Base-by-base conservation (phyloP, 441 rosid genomes). In the Brassica balearica region DNA sequence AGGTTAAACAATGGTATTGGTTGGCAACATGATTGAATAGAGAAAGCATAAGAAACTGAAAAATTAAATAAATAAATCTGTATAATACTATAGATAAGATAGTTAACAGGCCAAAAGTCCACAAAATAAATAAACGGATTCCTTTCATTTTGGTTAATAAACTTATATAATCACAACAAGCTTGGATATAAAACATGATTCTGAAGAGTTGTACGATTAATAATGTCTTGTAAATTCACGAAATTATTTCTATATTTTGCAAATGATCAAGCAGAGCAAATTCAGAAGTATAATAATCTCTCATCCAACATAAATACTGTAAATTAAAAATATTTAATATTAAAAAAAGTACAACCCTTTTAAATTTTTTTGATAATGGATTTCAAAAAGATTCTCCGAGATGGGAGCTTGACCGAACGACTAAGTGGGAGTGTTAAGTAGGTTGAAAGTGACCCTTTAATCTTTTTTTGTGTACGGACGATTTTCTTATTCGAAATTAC, bases 391-490 rank as follows among this genome's bases (percentile, higher is more conserved):
- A 71, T 77, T 71, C 67, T 65, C 76, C 53, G 17, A 77, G 67
- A 65, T 71, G 76, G 67, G 80, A 77, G 76, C 76, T 71, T 71
- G 80, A 77, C 80, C 80, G 8, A 64, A 71, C 61, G 71, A 75
- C 64, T 71, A 64, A 77, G 51, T 77, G 77, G 81, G 63, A 77
- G 77, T 77, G 69, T 72, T 72, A 58, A 77, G 73, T 66, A 43
- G 68, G 56, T 78, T 43, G 81, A 78, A 78, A 78, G 81, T 34
- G 81, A 78, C 81, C 38, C 32, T 60, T 72, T 62, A n/a, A 25
- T 66, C 56, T 68, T 51, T 66, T 22, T 60, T 0, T 23, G 12
- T 29, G 73, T 72, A 77, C 81, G 77, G 77, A 65, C 62, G 43
- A 25, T 0, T 41, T 58, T 41, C 8, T 0, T 3, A 0, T 0